Base-by-base conservation (phyloP, 1,284 basidiomycete genomes). In the Entoloma clypeatum region DNA sequence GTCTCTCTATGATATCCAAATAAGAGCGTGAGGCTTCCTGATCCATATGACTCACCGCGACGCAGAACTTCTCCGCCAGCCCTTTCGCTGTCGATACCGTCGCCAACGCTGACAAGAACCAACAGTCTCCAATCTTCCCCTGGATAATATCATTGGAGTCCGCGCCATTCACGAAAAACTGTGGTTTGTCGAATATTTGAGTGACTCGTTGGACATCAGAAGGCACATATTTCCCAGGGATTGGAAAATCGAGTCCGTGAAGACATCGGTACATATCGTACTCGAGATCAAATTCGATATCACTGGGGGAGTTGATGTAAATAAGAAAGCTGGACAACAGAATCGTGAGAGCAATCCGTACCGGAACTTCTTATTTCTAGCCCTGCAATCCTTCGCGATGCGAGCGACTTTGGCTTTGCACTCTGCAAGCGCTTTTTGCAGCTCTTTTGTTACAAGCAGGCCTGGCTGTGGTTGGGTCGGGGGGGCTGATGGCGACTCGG, bases 211-310 rank as follows among this genome's bases (percentile, higher is more conserved):
- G 64, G 18, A 72, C 65, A 42, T 71, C 72, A 0, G 68, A 60
- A 3, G 71, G 69, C 2, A 40, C 36, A 47, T 63, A 64, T n/a
- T 36, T 40, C 25, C 55, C 54, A 3, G 35, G 37, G 14, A 49
- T 31, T 9, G 52, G 36, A n/a, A 47, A 43, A 23, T 59, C 44
- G 3, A 72, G 57, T 11, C 66, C 64, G 37, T 69, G 63, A 17
- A 74, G 54, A 53, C 71, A 74, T 11, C 62, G 53, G 4, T 63
- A 50, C 39, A 56, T 53, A 50, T 73, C 69, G 35, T 68, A 67
- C 44, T 70, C 69, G 4, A 75, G 54, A 45, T 75, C 72, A 45
- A 74, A 75, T 48, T 74, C 72, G 36, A 68, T 58, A 53, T 75
- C 73, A 45, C 71, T 72, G 33, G 17, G n/a, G n/a, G n/a, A n/a